phyloP scores from a whole-genome alignment of 2,329 filamentous ascomycete species.

The Pseudogymnoascus sp. region DNA sequence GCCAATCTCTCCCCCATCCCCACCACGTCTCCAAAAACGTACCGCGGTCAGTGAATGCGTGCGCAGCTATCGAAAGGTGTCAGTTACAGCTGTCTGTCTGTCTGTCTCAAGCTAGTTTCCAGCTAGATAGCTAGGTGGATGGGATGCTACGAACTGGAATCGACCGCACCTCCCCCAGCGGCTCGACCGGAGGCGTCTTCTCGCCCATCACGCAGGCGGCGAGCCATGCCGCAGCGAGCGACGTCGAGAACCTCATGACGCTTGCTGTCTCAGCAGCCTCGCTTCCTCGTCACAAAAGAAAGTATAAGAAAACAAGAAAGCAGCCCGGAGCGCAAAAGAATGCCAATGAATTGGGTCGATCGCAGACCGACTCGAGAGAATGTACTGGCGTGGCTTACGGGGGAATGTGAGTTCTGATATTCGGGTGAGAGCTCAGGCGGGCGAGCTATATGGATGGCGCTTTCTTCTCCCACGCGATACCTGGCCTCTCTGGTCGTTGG shows the following conservation, averaged over 20 bases:
- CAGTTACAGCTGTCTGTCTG: slow-evolving; percentile 12
- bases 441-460: background rate
- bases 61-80: slow-evolving; percentile 52
- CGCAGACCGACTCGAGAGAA: background rate
- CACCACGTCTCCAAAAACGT: slow-evolving; percentile 28
- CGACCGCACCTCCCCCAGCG: slow-evolving; percentile 44
- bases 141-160: slow-evolving; percentile 46
- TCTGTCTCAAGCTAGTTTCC: background rate
- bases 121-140: background rate
- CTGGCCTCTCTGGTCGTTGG: background rate
- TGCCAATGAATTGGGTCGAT: background rate
- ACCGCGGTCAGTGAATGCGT: slow-evolving; percentile 79
- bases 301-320: background rate
- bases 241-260: slow-evolving; percentile 26
- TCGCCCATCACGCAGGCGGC: slow-evolving; percentile 26
- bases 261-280: slow-evolving; percentile 2
- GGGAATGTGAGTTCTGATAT: background rate
- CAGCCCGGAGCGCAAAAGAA: background rate
- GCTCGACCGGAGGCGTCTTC: slow-evolving; percentile 26
- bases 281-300: background rate
- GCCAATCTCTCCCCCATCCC: too few species aligned
- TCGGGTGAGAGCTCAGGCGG: slow-evolving; percentile 16
- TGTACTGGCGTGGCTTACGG: background rate
- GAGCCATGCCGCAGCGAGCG: slow-evolving; percentile 25
- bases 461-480: background rate